Conservation (phyloP, 495 filamentous ascomycete genomes). For the Aspergillus carlsbadensis region DNA sequence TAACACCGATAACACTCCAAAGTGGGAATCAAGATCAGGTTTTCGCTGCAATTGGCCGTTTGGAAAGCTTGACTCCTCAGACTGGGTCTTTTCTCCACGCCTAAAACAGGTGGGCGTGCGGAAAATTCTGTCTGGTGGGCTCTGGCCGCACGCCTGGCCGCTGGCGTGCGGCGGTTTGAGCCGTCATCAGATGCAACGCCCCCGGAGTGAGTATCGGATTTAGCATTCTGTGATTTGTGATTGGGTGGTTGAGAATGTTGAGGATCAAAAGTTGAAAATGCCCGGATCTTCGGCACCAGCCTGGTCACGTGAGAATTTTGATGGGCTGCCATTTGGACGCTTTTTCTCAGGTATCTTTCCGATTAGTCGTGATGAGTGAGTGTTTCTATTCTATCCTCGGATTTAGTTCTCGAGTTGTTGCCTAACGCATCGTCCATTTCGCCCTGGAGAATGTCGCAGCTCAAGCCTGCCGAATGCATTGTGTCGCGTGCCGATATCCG, state of each 20-base stretch:
- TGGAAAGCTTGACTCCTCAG: constrained; percentile 12
- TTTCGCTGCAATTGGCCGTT: constrained; percentile 2
- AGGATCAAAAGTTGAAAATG: background rate
- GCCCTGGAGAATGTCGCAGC: too few species aligned
- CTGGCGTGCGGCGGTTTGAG: constrained; percentile 1
- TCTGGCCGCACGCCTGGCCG: too few species aligned
- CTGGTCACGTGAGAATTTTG: background rate
- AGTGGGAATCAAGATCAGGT: background rate
- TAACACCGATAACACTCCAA: constrained; percentile 5
- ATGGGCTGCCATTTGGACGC: too few species aligned
- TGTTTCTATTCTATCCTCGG: too few species aligned
- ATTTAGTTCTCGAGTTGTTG: too few species aligned
- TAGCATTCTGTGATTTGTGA: background rate
- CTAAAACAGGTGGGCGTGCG: background rate
- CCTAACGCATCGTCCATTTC: too few species aligned
- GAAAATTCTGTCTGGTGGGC: background rate
- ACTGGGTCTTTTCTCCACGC: background rate
- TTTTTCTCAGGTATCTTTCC: too few species aligned
- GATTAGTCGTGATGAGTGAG: too few species aligned
- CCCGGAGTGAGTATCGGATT: background rate
- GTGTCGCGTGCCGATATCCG: too few species aligned
- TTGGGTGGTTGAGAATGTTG: background rate
- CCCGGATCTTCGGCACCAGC: constrained; percentile 10
- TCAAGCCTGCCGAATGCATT: too few species aligned
- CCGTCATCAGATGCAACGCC: background rate